A percentile compares a stretch with the other conserved stretches of the same genome.
phyloP scores from a whole-genome alignment of 768 basidiomycete species.

The Infundibulicybe gibba region DNA sequence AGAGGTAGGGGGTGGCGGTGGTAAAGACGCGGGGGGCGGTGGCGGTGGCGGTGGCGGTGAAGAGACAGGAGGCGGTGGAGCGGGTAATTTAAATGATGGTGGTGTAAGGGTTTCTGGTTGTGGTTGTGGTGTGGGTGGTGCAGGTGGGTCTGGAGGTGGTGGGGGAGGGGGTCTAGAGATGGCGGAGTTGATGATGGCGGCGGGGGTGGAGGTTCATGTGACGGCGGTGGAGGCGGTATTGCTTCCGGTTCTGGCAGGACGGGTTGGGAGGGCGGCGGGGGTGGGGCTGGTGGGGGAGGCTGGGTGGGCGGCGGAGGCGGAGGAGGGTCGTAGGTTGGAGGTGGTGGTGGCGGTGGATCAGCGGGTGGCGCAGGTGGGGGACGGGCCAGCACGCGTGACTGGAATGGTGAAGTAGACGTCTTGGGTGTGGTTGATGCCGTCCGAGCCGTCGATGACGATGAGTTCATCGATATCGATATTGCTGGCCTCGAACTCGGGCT shows the following conservation, averaged over 20 bases:
- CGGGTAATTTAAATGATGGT: conserved; percentile 22
- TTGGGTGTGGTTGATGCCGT: conserved; percentile 16
- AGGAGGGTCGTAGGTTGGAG: conserved; percentile 18
- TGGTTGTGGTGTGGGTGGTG: conserved; percentile 21
- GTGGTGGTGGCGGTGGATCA: conserved; percentile 26
- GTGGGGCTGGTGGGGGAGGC: conserved; percentile 19
- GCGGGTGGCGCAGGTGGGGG: conserved; percentile 13
- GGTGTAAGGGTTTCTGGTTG: conserved; percentile 19
- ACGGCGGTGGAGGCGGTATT: conserved; percentile 11
- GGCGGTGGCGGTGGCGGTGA: conserved; percentile 22
- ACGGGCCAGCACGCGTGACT: conserved; percentile 11
- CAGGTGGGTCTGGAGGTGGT: conserved; percentile 16
- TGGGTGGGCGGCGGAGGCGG: conserved; percentile 23
- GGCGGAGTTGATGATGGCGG: conserved; percentile 1
- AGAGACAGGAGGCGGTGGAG: conserved; percentile 18
- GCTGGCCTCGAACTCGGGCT: conserved; percentile 11
- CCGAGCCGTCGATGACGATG: conserved; percentile 10
- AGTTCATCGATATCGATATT: conserved; percentile 20
- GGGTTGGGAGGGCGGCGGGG: conserved; percentile 19
- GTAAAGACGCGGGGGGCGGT: conserved; percentile 19
- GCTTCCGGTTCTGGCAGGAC: conserved; percentile 12
- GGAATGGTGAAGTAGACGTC: conserved; percentile 23
- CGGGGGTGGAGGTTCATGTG: neutral
- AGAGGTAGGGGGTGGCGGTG: conserved; percentile 5
- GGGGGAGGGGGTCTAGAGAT: conserved; percentile 13